Conservation (phyloP, 148 eudicot species). For the Cornus suecica region DNA sequence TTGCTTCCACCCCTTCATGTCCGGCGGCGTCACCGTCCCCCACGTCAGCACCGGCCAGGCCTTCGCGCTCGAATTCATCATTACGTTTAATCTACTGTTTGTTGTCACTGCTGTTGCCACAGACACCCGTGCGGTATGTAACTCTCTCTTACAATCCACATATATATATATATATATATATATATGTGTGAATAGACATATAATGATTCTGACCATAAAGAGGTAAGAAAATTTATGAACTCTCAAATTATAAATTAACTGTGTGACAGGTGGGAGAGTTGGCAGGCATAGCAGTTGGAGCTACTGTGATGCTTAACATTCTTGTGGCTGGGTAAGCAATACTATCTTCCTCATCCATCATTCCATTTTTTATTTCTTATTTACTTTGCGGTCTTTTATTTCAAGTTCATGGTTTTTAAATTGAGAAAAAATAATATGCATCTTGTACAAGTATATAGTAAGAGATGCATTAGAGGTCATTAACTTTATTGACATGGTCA, state of each 20-base stretch:
- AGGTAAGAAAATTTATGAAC: no score
- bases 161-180: not conserved
- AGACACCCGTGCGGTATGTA: conserved; percentile 79
- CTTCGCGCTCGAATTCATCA: conserved; percentile 75
- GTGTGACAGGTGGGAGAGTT: conserved; percentile 80
- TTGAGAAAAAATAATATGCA: no score
- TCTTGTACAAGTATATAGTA: no score
- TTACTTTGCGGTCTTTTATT: no score
- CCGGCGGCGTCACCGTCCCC: conserved; percentile 92
- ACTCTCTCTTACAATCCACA: not conserved
- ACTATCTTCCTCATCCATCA: not conserved
- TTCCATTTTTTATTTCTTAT: not conserved
- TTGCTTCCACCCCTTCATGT: conserved; percentile 77
- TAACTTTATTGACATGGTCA: no score
- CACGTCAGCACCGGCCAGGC: conserved; percentile 65
- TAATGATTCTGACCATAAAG: no score
- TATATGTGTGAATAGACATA: no score
- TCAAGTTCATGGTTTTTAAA: no score
- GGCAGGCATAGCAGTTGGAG: conserved; percentile 98
- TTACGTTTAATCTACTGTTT: conserved; percentile 88
- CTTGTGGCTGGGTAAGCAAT: conserved; percentile 85
- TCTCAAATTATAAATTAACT: no score
- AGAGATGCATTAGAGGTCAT: no score
- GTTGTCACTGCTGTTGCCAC: conserved; percentile 97
- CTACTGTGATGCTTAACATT: conserved; percentile 89